Base-by-base conservation (phyloP, 2,329 filamentous ascomycete genomes). In the Corinectria fuckeliana region DNA sequence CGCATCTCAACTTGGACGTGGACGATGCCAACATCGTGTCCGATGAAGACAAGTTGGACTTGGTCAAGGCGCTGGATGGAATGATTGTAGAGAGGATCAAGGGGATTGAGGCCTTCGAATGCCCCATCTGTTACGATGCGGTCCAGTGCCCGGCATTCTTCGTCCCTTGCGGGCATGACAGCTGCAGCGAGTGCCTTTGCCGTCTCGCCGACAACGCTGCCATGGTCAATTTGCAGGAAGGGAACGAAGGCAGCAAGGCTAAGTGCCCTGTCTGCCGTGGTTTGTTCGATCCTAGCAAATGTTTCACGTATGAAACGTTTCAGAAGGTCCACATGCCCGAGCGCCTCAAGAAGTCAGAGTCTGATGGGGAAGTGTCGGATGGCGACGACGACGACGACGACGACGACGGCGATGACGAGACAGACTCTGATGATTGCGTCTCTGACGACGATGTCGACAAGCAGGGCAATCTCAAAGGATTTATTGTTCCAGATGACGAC, bases 161-260 rank as follows among this genome's bases (percentile, higher is more conserved):
- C 73, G 81, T 92, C 50, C 92, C 92, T 1, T 97, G 93, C 70
- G 93, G 93, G 2, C 93, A 97, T 70, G 86, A 89, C 60, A 87
- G 88, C 21, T 97, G 93, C 74, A 79, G 83, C 1, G 89, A 93
- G 62, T 97, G 93, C 71, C 88, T 95, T 61, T 82, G 86, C 5
- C 86, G 84, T 54, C 82, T 96, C 45, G 82, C 82, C 0, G 91
- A 92, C 62, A 86, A 77, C 41, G 76, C 88, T 3, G 76, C 81
- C 2, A 78, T 81, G 53, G 80, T 79, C 14, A 81, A 80, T 60
- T 77, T 90, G 39, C 83, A 79, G 25, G 81, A 86, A 57, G 90
- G 88, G 5, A 80, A 87, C 30, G 88, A 91, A 54, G 77, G 74
- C 21, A 74, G 73, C 42, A 78, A 79, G 56, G 80, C 86, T 34